These are phyloP conservation scores for Rhodocollybia butyracea DNA, from an alignment of 768 basidiomycete species.

Conservation along the genomic window DNA sequence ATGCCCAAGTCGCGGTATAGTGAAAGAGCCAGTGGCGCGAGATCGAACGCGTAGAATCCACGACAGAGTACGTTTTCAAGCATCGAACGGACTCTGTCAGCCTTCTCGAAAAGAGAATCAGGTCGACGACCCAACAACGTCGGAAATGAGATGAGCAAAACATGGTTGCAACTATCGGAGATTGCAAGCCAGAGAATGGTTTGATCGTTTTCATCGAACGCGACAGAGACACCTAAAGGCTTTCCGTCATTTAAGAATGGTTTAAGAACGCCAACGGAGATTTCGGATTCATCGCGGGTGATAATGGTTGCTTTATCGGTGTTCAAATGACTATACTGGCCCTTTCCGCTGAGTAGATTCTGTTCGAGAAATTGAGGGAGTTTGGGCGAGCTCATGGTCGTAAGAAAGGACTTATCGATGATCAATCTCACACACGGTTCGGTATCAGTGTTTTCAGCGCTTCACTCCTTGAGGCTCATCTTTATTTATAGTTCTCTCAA, in stretches of 20 bases:
- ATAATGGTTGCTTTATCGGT: not conserved
- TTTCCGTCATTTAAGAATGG: not conserved
- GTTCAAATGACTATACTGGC: not conserved
- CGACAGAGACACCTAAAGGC: conserved; percentile 50
- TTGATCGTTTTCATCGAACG: conserved; percentile 37
- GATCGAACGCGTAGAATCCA: conserved; percentile 52
- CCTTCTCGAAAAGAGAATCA: conserved; percentile 12
- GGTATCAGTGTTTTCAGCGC: not conserved
- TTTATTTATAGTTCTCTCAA: too few relatives aligned
- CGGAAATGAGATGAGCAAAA: conserved; percentile 33
- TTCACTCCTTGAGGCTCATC: too few relatives aligned
- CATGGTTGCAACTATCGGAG: conserved; percentile 30
- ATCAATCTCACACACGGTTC: not conserved
- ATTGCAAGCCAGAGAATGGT: conserved; percentile 45
- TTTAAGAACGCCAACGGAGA: not conserved
- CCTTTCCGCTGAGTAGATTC: not conserved
- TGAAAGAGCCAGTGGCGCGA: conserved; percentile 46
- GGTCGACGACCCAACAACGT: conserved; percentile 16
- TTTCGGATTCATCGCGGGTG: not conserved
- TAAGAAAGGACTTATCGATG: not conserved
- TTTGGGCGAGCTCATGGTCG: not conserved
- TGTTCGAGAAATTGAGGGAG: not conserved
- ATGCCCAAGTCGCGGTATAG: conserved; percentile 41
- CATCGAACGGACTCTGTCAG: conserved; percentile 1
- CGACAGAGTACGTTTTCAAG: conserved; percentile 42